phyloP scores from a whole-genome alignment of 2,329 filamentous ascomycete species.

The Emericellopsis cladophorae region DNA sequence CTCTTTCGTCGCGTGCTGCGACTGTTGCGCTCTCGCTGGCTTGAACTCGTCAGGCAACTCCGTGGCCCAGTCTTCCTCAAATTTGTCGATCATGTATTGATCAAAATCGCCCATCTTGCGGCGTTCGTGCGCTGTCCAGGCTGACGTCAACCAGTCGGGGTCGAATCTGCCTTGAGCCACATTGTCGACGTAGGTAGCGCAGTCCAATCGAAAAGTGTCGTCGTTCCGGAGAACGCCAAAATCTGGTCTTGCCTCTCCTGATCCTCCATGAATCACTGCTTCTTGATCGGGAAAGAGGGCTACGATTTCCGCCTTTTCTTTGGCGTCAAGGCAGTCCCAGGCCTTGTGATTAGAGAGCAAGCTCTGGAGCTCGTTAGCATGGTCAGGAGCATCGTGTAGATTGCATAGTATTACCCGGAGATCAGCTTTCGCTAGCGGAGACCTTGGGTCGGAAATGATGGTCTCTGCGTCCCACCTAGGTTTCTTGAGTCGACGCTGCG shows the following conservation, averaged over 20 bases:
- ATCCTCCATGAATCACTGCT: no score
- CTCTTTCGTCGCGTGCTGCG: not conserved
- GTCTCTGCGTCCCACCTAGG: slow-evolving; percentile 21
- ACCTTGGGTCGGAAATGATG: slow-evolving; percentile 21
- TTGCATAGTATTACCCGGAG: slow-evolving; percentile 14
- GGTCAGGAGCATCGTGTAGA: not conserved
- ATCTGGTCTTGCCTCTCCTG: slow-evolving; percentile 22
- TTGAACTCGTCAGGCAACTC: slow-evolving; percentile 21
- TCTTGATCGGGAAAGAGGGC: slow-evolving; percentile 20
- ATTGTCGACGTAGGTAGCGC: slow-evolving; percentile 30
- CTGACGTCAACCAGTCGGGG: slow-evolving; percentile 36
- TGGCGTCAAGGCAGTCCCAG: slow-evolving; percentile 20
- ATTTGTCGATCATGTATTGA: slow-evolving; percentile 27
- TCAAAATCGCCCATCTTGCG: slow-evolving; percentile 37
- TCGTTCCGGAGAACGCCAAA: slow-evolving; percentile 29
- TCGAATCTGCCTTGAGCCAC: slow-evolving; percentile 36
- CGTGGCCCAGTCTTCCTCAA: slow-evolving; percentile 34
- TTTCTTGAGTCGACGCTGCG: slow-evolving; percentile 9
- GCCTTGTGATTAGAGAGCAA: slow-evolving; percentile 23
- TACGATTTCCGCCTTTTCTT: slow-evolving; percentile 21
- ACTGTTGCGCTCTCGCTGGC: slow-evolving; percentile 1
- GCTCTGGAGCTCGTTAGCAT: slow-evolving; percentile 10
- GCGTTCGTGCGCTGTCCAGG: slow-evolving; percentile 36
- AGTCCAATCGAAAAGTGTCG: slow-evolving; percentile 33
- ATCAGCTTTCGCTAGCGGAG: slow-evolving; percentile 23